Conservation (phyloP, 805 yeast species). For the Dipodascopsis uninucleata region DNA sequence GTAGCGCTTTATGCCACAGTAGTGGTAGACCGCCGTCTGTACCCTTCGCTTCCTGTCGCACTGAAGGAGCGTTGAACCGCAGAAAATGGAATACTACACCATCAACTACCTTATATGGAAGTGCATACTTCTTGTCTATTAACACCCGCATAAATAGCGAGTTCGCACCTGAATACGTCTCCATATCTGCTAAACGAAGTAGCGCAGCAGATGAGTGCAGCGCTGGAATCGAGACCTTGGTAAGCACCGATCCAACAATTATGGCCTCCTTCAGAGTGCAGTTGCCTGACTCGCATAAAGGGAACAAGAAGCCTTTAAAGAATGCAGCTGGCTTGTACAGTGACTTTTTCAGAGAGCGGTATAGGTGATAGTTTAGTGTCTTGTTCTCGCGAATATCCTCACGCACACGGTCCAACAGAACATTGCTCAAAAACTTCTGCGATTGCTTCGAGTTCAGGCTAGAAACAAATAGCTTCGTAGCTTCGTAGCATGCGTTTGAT, state of each 20-base stretch:
- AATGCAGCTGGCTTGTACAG: conserved; percentile 96
- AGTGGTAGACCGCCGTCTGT: conserved; percentile 74
- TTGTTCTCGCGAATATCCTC: conserved; percentile 41
- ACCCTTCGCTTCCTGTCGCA: conserved; percentile 38
- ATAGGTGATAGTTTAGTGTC: conserved; percentile 84
- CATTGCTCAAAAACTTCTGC: conserved; percentile 47
- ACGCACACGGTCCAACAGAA: conserved; percentile 41
- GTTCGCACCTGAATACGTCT: conserved; percentile 74
- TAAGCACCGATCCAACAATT: conserved; percentile 85
- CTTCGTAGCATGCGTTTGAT: conserved; percentile 90
- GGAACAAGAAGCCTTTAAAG: conserved; percentile 92
- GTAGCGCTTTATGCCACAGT: conserved; percentile 95
- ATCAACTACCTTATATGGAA: conserved; percentile 95
- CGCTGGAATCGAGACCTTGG: conserved; percentile 88
- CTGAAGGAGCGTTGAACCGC: conserved; percentile 56
- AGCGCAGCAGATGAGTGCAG: conserved; percentile 95
- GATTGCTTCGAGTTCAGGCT: conserved; percentile 84
- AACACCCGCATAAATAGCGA: conserved; percentile 86
- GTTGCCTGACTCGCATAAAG: conserved; percentile 58
- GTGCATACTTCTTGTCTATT: conserved; percentile 90
- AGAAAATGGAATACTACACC: conserved; percentile 91
- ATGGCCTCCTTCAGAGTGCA: conserved; percentile 92
- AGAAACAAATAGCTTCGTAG: conserved; percentile 89
- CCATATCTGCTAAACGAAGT: conserved; percentile 74
- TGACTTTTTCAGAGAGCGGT: conserved; percentile 86